Evolutionary conservation across 176 grass and related monocot genomes (phyloP).

Genomic region (Juncus inflexus): DNA sequence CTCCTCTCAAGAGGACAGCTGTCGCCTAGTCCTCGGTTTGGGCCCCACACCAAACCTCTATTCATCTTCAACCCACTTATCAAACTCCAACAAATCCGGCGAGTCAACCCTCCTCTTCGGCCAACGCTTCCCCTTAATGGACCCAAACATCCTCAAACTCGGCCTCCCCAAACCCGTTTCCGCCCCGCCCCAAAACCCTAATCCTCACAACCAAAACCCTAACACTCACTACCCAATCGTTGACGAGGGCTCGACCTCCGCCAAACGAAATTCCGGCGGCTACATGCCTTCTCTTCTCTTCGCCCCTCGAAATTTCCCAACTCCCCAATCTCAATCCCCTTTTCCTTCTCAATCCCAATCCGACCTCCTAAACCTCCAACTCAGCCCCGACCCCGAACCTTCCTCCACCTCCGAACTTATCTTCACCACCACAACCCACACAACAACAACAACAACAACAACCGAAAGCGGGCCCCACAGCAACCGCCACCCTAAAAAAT

Average conservation of each 20-base stretch:
- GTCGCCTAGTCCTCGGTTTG: conserved; percentile 75
- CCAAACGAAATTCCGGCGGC: conserved; percentile 68
- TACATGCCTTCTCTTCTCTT: conserved; percentile 63
- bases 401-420: conserved; percentile 47
- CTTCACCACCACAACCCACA: background rate
- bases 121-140: conserved; percentile 37
- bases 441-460: background rate
- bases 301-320: conserved; percentile 42
- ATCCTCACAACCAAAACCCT: conserved; percentile 23
- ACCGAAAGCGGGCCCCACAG: conserved; percentile 36
- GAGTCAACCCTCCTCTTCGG: conserved; percentile 37
- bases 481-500: conserved; percentile 71
- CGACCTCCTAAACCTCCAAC: conserved; percentile 28
- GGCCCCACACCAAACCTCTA: conserved; percentile 69
- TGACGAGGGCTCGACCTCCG: conserved; percentile 85
- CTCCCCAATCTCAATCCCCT: conserved; percentile 11
- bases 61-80: conserved; percentile 37
- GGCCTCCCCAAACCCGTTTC: conserved; percentile 36
- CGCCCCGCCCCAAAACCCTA: conserved; percentile 29
- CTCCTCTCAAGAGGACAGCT: conserved; percentile 57
- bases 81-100: conserved; percentile 23
- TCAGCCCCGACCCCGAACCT: conserved; percentile 50
- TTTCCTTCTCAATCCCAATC: conserved; percentile 5
- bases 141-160: conserved; percentile 48
- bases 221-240: conserved; percentile 44